Evolutionary conservation across 2,329 filamentous ascomycete genomes (phyloP).

Genomic region (Pseudogymnoascus sp.): DNA sequence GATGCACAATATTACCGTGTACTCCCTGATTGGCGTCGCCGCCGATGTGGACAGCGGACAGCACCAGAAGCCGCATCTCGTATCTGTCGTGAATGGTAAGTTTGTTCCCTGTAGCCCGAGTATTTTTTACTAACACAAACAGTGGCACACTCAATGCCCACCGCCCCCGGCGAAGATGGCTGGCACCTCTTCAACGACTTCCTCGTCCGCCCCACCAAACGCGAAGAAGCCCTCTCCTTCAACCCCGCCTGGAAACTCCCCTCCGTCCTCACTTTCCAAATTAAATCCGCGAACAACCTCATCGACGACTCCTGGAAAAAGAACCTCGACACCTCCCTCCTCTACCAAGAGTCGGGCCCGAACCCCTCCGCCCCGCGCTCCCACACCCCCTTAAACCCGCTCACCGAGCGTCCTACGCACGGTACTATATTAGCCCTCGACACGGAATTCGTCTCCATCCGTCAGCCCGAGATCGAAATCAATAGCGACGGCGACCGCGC

Average conservation of each 20-base stretch:
- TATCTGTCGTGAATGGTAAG: constrained; percentile 79
- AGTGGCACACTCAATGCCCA: constrained; percentile 59
- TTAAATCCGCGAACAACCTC: constrained; percentile 69
- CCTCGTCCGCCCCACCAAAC: constrained; percentile 68
- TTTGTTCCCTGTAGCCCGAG: constrained; percentile 2
- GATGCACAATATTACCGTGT: constrained; percentile 74
- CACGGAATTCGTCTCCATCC: constrained; percentile 89
- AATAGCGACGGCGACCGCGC: constrained; percentile 89
- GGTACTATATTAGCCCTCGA: constrained; percentile 80
- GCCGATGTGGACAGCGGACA: constrained; percentile 82
- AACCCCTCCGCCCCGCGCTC: constrained; percentile 25
- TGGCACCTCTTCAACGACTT: constrained; percentile 99
- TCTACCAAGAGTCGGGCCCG: constrained; percentile 62
- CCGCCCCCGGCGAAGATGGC: constrained; percentile 51
- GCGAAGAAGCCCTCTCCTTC: constrained; percentile 80
- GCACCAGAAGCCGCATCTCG: constrained; percentile 80
- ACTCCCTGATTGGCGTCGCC: constrained; percentile 83
- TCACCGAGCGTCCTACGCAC: constrained; percentile 55
- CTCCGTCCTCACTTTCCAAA: constrained; percentile 77
- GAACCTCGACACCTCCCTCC: constrained; percentile 69
- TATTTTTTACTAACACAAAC: constrained; percentile 13
- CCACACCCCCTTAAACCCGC: constrained; percentile 39
- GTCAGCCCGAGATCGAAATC: constrained; percentile 91
- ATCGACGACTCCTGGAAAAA: constrained; percentile 84
- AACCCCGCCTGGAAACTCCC: constrained; percentile 89